A percentile compares a stretch with the other conserved stretches of the same genome.
Conservation (phyloP, 2,329 filamentous ascomycete genomes). For the Apiospora sp. region DNA sequence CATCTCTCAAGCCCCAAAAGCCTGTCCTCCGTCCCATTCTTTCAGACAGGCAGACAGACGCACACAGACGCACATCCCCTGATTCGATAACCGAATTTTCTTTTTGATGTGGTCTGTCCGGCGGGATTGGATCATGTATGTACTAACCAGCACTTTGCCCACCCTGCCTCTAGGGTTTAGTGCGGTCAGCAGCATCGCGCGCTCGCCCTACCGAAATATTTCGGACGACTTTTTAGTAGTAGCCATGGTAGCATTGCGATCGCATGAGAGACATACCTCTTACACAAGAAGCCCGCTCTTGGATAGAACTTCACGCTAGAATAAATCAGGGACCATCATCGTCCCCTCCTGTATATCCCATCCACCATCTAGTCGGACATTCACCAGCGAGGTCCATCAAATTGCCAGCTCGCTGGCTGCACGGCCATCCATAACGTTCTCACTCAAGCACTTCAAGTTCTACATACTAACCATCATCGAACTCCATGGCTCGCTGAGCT, state of each 20-base stretch:
- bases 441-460: too few relatives aligned
- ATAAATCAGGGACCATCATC: constrained; percentile 6
- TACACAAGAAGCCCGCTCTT: constrained; percentile 4
- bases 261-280: constrained; percentile 7
- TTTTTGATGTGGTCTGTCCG: not conserved
- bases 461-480: not conserved
- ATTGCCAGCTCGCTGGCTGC: not conserved
- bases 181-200: not conserved
- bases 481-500: not conserved
- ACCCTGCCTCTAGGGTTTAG: not conserved
- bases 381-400: not conserved
- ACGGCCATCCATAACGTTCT: not conserved
- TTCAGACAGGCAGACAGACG: not conserved
- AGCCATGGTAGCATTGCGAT: constrained; percentile 7
- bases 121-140: not conserved
- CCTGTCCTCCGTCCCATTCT: constrained; percentile 2
- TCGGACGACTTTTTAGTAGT: not conserved
- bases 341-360: not conserved
- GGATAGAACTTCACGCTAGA: constrained; percentile 2
- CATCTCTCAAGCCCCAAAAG: constrained; percentile 9
- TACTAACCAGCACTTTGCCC: constrained; percentile 4
- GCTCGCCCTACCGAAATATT: not conserved
- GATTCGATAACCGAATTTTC: constrained; percentile 13
- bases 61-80: constrained; percentile 3
- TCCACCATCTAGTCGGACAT: not conserved